Evolutionary conservation across 345 rosid genomes (phyloP).

Genomic region (Limnanthes douglasii): DNA sequence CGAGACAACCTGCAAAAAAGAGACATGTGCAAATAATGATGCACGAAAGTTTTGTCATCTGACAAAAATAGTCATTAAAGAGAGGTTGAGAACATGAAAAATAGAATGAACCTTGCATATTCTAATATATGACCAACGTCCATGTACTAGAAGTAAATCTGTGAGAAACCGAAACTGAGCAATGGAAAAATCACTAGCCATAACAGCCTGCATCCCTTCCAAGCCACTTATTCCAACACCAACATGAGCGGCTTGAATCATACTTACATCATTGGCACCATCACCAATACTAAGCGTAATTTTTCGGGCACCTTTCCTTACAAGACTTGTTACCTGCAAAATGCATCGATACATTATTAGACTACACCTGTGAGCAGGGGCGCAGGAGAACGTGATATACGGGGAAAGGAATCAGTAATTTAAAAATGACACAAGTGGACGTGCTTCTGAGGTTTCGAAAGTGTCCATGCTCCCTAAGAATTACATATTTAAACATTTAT

Average conservation of each 20-base stretch:
- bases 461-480: too few relatives aligned
- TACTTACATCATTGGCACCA: constrained; percentile 99
- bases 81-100: neutral
- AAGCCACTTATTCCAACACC: constrained; percentile 96
- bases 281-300: constrained; percentile 98
- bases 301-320: constrained; percentile 90
- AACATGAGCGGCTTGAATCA: constrained; percentile 99
- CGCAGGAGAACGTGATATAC: neutral
- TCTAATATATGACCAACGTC: constrained; percentile 97
- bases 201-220: constrained; percentile 99
- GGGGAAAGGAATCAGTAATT: neutral
- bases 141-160: constrained; percentile 96
- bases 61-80: neutral
- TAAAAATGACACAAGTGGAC: neutral
- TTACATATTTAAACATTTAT: too few relatives aligned
- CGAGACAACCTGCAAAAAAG: constrained; percentile 72
- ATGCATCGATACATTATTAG: neutral
- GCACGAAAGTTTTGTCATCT: constrained; percentile 8
- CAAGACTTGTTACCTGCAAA: constrained; percentile 83
- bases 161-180: constrained; percentile 93
- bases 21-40: constrained; percentile 1
- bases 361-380: neutral
- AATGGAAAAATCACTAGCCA: constrained; percentile 99
- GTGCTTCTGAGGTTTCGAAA: too few relatives aligned
- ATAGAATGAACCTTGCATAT: constrained; percentile 75